A percentile compares a stretch with the other conserved stretches of the same genome.
These are phyloP conservation scores for Boletus rufocinnamomeus DNA, from an alignment of 768 basidiomycete species.

Conservation along the genomic window DNA sequence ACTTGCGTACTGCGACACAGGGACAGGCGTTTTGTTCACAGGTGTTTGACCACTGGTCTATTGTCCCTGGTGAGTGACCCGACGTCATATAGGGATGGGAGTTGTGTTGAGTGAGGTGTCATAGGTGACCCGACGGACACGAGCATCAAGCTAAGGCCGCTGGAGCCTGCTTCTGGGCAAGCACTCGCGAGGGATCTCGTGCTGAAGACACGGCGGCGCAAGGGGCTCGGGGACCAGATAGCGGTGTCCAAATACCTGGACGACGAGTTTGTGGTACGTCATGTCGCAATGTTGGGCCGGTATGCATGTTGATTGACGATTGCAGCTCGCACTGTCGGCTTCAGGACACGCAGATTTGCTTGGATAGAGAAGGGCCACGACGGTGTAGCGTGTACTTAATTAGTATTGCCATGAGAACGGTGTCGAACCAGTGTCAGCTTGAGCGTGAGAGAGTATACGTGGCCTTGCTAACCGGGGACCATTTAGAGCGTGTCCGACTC, in stretches of 20 bases:
- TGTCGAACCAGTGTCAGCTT: neutral
- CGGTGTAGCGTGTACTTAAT: constrained; percentile 12
- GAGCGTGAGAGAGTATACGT: constrained; percentile 49
- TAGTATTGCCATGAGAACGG: constrained; percentile 10
- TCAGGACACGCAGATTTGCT: constrained; percentile 95
- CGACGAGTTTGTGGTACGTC: constrained; percentile 90
- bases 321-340: constrained; percentile 86
- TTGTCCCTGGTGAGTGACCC: constrained; percentile 80
- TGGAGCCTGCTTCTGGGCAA: constrained; percentile 97
- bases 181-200: constrained; percentile 93
- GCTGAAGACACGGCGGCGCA: constrained; percentile 92
- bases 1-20: constrained; percentile 94
- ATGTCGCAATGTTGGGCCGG: neutral
- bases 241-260: constrained; percentile 97
- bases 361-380: constrained; percentile 54
- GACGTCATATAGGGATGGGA: neutral
- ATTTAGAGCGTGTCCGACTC: constrained; percentile 35
- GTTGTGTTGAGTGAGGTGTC: neutral
- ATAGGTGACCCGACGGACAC: constrained; percentile 97
- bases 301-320: constrained; percentile 9
- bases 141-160: constrained; percentile 90
- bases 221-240: constrained; percentile 96
- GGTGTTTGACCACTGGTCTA: constrained; percentile 98
- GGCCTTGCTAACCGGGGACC: constrained; percentile 39
- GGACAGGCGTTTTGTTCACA: constrained; percentile 99